A percentile compares a stretch with the other conserved stretches of the same genome.
Evolutionary conservation across 2,329 filamentous ascomycete genomes (phyloP).

Genomic region (Xylaria multiplex): DNA sequence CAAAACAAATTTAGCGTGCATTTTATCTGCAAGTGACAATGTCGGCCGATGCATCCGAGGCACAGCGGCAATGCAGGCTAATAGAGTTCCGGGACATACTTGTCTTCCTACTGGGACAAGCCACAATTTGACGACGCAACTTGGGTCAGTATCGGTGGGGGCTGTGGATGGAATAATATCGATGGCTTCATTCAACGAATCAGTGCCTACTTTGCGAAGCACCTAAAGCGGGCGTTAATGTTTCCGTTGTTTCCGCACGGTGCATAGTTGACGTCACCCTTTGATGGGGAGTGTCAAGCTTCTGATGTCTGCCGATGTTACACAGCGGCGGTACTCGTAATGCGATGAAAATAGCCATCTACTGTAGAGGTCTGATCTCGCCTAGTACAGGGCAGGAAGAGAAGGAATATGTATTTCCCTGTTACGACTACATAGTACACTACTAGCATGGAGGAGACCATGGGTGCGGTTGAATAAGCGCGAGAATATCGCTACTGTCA

Average conservation of each 20-base stretch:
- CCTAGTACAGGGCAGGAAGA: background rate
- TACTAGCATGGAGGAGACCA: no score
- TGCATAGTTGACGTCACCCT: constrained; percentile 18
- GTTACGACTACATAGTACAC: no score
- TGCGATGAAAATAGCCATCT: background rate
- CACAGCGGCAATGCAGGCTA: constrained; percentile 27
- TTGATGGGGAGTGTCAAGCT: constrained; percentile 3
- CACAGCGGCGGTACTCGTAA: background rate
- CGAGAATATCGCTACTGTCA: no score
- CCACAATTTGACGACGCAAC: background rate
- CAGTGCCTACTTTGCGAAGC: background rate
- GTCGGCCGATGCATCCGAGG: constrained; percentile 20
- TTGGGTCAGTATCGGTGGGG: background rate
- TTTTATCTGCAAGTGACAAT: constrained; percentile 22
- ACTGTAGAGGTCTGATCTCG: background rate
- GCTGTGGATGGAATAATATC: background rate
- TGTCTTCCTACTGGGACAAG: constrained; percentile 2
- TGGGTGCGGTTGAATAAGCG: no score
- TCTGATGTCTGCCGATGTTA: background rate
- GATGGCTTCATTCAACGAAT: constrained; percentile 5
- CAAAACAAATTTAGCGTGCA: constrained; percentile 10
- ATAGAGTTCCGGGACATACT: constrained; percentile 16
- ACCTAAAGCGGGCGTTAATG: background rate
- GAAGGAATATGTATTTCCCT: background rate
- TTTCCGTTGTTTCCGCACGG: background rate